These are phyloP conservation scores for Epichloe baconii DNA, from an alignment of 2,329 filamentous ascomycete species.

Conservation along the genomic window DNA sequence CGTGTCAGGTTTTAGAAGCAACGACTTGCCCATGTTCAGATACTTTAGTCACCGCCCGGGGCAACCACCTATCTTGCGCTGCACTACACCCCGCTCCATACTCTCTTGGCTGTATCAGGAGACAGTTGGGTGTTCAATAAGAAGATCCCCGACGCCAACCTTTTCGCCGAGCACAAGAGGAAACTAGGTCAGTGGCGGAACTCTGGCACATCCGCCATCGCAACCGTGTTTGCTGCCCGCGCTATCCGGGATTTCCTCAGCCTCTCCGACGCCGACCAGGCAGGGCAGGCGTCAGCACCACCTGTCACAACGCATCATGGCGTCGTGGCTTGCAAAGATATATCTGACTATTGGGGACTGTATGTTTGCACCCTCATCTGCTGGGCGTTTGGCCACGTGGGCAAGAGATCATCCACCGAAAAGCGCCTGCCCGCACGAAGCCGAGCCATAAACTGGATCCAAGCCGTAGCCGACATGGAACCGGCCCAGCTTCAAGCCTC, in stretches of 20 bases:
- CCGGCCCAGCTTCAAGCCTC: conserved; percentile 26
- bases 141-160: conserved; percentile 32
- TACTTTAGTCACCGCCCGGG: conserved; percentile 32
- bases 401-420: conserved; percentile 10
- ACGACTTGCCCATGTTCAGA: conserved; percentile 17
- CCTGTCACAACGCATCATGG: conserved; percentile 2
- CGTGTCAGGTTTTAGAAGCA: conserved; percentile 11
- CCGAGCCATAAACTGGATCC: conserved; percentile 24
- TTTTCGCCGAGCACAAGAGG: conserved; percentile 33
- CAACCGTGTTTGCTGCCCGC: conserved; percentile 36
- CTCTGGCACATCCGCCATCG: conserved; percentile 31
- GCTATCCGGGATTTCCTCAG: conserved; percentile 34
- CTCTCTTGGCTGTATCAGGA: conserved; percentile 43
- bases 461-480: conserved; percentile 26
- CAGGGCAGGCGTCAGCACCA: conserved; percentile 10
- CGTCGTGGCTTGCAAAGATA: conserved; percentile 17
- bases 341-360: conserved; percentile 41
- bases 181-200: conserved; percentile 33
- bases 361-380: conserved; percentile 46
- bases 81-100: conserved; percentile 43
- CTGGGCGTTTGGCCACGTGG: conserved; percentile 39
- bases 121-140: conserved; percentile 45
- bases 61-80: conserved; percentile 44
- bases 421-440: conserved; percentile 12
- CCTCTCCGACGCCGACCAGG: not conserved